Conservation (phyloP, 495 filamentous ascomycete species). For the Aspergillus nanangensis region DNA sequence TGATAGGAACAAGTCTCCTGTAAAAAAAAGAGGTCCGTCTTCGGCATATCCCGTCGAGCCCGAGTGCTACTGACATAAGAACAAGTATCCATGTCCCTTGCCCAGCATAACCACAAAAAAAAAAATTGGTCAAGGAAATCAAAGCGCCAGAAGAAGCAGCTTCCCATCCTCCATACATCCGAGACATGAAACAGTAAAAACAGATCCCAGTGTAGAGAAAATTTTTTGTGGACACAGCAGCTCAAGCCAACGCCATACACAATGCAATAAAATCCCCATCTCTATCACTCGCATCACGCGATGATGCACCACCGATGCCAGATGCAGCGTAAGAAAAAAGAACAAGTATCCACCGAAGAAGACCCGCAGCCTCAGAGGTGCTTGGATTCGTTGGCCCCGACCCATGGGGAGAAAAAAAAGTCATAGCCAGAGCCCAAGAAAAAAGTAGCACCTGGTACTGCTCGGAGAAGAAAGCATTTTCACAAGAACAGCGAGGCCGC, state of each 20-base stretch:
- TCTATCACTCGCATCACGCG: conserved; percentile 22
- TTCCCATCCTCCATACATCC: conserved; percentile 39
- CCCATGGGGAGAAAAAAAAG: conserved; percentile 1
- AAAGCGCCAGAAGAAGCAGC: conserved; percentile 33
- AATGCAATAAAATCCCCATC: conserved; percentile 41
- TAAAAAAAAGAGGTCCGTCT: conserved; percentile 20
- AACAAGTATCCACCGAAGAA: conserved; percentile 22
- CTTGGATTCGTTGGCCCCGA: conserved; percentile 2
- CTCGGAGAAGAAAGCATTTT: conserved; percentile 32
- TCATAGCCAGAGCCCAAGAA: conserved; percentile 3
- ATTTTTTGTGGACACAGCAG: conserved; percentile 37
- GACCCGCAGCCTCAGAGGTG: conserved; percentile 6
- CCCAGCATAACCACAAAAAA: conserved; percentile 22
- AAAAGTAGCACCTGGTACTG: conserved; percentile 8
- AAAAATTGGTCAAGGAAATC: conserved; percentile 23
- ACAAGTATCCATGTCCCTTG: neutral
- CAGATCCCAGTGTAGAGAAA: conserved; percentile 31
- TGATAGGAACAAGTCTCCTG: conserved; percentile 10
- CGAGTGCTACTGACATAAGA: conserved; percentile 25
- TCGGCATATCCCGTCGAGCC: conserved; percentile 19
- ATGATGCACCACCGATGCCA: conserved; percentile 16
- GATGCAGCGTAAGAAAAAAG: conserved; percentile 19
- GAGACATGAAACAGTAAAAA: conserved; percentile 35
- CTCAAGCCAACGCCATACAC: conserved; percentile 50
- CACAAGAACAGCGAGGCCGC: conserved; percentile 14